Conservation (phyloP, 108 stramenopile genomes). For the Chaetoceros tenuissimus region DNA sequence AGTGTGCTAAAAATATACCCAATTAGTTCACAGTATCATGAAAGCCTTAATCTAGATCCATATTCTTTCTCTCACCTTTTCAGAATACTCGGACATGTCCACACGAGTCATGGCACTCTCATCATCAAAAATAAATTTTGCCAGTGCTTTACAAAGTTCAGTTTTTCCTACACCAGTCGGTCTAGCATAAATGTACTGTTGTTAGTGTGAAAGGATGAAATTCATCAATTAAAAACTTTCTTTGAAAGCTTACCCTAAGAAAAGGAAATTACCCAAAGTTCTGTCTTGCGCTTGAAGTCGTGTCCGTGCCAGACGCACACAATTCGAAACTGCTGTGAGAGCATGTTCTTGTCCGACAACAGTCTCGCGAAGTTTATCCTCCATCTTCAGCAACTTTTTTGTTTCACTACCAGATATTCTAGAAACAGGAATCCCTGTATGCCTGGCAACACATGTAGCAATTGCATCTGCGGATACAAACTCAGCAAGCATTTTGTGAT, state of each 20-base stretch:
- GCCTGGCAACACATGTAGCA: constrained; percentile 66
- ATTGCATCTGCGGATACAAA: constrained; percentile 71
- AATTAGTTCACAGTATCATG: neutral
- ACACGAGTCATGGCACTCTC: constrained; percentile 87
- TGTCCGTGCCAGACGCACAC: constrained; percentile 79
- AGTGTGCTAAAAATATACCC: constrained; percentile 21
- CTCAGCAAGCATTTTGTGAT: constrained; percentile 51
- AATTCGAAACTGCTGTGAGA: constrained; percentile 73
- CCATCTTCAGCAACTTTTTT: constrained; percentile 75
- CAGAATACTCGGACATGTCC: constrained; percentile 86
- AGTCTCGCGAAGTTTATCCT: constrained; percentile 67
- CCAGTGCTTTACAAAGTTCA: constrained; percentile 85
- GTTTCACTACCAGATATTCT: constrained; percentile 78
- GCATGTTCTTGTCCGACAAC: constrained; percentile 92
- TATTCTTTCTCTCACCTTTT: constrained; percentile 26
- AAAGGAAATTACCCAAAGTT: constrained; percentile 83
- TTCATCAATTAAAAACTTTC: constrained; percentile 18
- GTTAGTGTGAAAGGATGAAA: neutral
- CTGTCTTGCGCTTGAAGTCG: constrained; percentile 79
- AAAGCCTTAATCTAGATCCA: neutral
- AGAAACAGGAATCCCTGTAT: constrained; percentile 77
- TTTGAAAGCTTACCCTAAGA: constrained; percentile 81
- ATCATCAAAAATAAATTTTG: constrained; percentile 84
- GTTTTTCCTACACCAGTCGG: constrained; percentile 91
- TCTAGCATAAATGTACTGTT: too few species aligned